These are phyloP conservation scores for Salix caprea DNA, from an alignment of 345 rosid species.

Conservation along the genomic window DNA sequence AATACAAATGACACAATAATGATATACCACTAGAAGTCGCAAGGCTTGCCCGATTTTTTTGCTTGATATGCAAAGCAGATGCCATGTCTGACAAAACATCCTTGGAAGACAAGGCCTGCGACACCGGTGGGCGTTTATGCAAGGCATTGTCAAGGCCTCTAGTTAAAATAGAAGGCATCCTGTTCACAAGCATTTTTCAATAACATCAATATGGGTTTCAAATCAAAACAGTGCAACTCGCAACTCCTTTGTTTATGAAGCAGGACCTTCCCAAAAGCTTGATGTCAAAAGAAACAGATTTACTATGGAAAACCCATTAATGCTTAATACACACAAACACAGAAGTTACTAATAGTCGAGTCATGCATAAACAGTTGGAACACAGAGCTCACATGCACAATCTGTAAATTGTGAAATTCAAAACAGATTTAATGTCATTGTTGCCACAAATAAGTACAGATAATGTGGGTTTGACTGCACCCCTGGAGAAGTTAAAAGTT, in stretches of 20 bases:
- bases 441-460: neutral
- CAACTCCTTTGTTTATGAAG: neutral
- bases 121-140: conserved; percentile 37
- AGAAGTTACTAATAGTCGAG: neutral
- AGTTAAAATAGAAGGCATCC: conserved; percentile 26
- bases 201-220: neutral
- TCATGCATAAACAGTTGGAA: neutral
- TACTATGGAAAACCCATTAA: neutral
- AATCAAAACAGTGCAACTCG: neutral
- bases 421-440: neutral
- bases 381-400: neutral
- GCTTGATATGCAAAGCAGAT: conserved; percentile 33
- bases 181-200: conserved; percentile 6
- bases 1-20: neutral
- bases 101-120: conserved; percentile 43
- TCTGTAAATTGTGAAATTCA: neutral
- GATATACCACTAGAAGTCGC: conserved; percentile 7
- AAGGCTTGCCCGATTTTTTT: conserved; percentile 28
- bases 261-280: neutral
- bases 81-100: conserved; percentile 43
- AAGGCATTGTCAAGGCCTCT: conserved; percentile 43
- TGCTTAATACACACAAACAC: neutral
- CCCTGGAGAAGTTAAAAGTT: neutral
- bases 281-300: neutral
- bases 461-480: neutral